Base-by-base conservation (phyloP, 345 rosid genomes). In the Hibiscus mutabilis region DNA sequence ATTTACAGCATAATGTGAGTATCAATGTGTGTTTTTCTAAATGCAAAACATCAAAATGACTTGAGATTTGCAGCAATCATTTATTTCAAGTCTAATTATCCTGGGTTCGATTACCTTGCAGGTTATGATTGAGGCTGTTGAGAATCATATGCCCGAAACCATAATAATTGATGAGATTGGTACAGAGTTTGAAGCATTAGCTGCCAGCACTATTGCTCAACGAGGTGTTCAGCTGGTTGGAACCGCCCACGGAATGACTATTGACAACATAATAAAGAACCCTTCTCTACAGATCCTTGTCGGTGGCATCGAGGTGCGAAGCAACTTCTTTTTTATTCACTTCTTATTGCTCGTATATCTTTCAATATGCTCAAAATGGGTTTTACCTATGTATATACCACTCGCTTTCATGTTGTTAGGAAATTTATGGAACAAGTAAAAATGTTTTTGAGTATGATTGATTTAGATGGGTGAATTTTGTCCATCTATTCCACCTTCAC, bases 61-160 rank as follows among this genome's bases (percentile, higher is more conserved):
- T 68, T 10, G 59, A 10, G 31, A n/a, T n/a, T 19, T 21, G 1
- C 19, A 10, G 2, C 35, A 51, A 19, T 29, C 18, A 16, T 76
- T 66, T 18, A 27, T 13, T 35, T 68, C 9, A 4, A 25, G 59
- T 74, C 66, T 16, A 4, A 33, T 42, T 40, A 4, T 18, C 40
- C 57, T 59, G 74, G 64, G 37, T 44, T 78, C 67, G 62, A 70
- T 58, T 47, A 53, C 60, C 37, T 33, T 74, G 49, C 81, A 94
- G 97, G 91, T 94, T 69, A 94, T 94, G 98, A 91, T 94, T 62
- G 98, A 94, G 92, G 98, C 97, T 3, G 95, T 94, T 51, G 98
- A 94, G 86, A 94, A 94, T 79, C 98, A 94, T 79, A 91, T 90
- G 97, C 97, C 98, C 15, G 81, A 94, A 88, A 80, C 88, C 29